A percentile compares a stretch with the other conserved stretches of the same genome.
Conservation (phyloP, 306 rosid genomes). For the Rosa multiflora region DNA sequence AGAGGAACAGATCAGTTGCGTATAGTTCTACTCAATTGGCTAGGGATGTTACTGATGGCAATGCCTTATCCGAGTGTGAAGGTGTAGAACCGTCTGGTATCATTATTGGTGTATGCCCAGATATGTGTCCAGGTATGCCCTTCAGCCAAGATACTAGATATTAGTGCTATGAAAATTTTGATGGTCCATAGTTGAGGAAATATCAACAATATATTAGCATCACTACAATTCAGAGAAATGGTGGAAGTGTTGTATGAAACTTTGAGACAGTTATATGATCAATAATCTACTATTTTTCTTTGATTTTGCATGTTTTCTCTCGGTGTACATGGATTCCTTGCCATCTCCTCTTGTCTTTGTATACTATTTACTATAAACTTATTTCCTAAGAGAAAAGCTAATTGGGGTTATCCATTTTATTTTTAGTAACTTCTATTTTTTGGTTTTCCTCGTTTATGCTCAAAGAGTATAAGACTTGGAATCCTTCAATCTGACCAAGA, state of each 20-base stretch:
- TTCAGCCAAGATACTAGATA: conserved; percentile 18
- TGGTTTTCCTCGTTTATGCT: conserved; percentile 15
- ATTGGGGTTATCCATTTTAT: neutral
- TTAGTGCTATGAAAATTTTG: neutral
- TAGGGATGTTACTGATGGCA: conserved; percentile 41
- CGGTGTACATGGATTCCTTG: neutral
- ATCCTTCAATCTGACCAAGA: neutral
- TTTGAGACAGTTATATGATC: neutral
- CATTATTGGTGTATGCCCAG: conserved; percentile 77
- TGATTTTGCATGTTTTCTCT: neutral
- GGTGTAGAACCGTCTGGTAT: conserved; percentile 51
- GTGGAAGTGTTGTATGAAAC: neutral
- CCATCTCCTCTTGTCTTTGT: neutral
- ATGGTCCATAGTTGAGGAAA: neutral
- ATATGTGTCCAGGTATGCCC: conserved; percentile 94
- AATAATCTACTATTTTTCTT: neutral
- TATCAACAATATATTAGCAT: neutral
- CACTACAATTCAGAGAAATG: neutral
- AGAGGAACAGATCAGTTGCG: conserved; percentile 38
- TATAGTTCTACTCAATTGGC: conserved; percentile 44
- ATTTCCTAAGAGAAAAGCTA: neutral
- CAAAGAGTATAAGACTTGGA: conserved; percentile 9
- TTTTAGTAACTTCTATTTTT: neutral
- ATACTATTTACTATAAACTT: neutral
- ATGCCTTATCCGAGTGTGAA: conserved; percentile 50